Evolutionary conservation across 192 early-diverging fungal species (phyloP), one percentile per base, ranked within the genome.

Genomic region (Coemansia sp.): DNA sequence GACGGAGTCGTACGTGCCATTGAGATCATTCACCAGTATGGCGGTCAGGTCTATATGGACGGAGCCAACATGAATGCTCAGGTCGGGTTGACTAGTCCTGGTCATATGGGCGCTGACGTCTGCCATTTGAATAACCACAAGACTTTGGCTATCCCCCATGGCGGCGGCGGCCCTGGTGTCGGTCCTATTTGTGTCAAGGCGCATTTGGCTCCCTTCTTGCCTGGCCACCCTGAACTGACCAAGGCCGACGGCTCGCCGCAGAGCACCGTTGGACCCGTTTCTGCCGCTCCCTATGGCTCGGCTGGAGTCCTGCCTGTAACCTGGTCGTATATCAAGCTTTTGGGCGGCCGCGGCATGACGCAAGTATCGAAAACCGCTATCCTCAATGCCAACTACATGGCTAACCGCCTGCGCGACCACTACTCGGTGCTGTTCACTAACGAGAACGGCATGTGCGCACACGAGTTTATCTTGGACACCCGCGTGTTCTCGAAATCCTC

Each of bases 71-170:
- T 95, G 85, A 95, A 95, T 76, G 92, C 92, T 13, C 93, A 95
- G 80, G 92, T 93, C 55, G 92, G 91, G 58, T 87, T 89, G 63
- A 91, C 89, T 58, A 92, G 88, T 50, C 93, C 93, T 60, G 97
- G 90, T 40, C 93, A 96, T 66, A 98, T 98, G 74, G 97, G 97
- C 42, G 96, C 96, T 63, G 97, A 99, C 85, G 97, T 99, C 33
- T 99, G 97, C 86, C 97, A 99, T 77, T 86, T 99, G 84, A 99
- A 99, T 90, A 87, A 97, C 82, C 97, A 99, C 91, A 99, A 99
- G 91, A 98, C 97, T 21, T 94, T 98, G 86, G 95, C 91, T 62
- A 98, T 99, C 75, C 97, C 97, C 6, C 97, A 99, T 76, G 97
- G 97, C 76, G 97, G 97, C 58, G 97, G 97, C 80, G 97, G 97